These are phyloP conservation scores for Xylaria grammica DNA, from an alignment of 495 filamentous ascomycete species.

Conservation along the genomic window DNA sequence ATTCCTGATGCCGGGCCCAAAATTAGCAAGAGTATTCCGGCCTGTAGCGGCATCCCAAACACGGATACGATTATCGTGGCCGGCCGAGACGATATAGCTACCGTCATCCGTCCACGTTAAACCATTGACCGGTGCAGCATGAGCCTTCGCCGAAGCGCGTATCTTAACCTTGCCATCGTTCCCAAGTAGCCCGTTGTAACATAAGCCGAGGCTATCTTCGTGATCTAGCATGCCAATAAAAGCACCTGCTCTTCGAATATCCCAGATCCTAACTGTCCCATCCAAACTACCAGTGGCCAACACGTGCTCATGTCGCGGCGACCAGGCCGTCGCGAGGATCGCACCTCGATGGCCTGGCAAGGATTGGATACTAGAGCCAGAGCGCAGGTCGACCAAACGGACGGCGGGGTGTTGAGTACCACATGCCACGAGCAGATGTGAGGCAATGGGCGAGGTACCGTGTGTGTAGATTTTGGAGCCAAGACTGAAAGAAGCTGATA, in stretches of 20 bases:
- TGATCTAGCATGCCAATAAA: slow-evolving; percentile 78
- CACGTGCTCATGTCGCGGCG: slow-evolving; percentile 75
- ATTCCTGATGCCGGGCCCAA: slow-evolving; percentile 79
- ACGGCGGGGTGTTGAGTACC: slow-evolving; percentile 81
- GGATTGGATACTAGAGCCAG: slow-evolving; percentile 76
- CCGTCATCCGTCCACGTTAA: slow-evolving; percentile 83
- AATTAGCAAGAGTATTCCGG: slow-evolving; percentile 81
- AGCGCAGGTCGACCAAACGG: slow-evolving; percentile 80
- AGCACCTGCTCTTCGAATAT: slow-evolving; percentile 74
- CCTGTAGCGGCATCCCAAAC: slow-evolving; percentile 83
- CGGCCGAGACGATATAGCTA: slow-evolving; percentile 72
- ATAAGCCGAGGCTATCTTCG: slow-evolving; percentile 73
- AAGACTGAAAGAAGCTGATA: slow-evolving; percentile 72
- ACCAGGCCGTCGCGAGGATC: slow-evolving; percentile 78
- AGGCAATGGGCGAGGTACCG: slow-evolving; percentile 71
- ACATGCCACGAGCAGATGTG: slow-evolving; percentile 78
- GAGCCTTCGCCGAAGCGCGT: slow-evolving; percentile 64
- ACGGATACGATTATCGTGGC: slow-evolving; percentile 79
- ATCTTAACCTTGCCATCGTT: slow-evolving; percentile 38
- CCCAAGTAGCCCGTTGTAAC: slow-evolving; percentile 36
- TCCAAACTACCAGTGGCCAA: slow-evolving; percentile 79
- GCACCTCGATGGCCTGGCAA: slow-evolving; percentile 73
- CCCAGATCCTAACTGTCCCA: slow-evolving; percentile 82
- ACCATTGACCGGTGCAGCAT: slow-evolving; percentile 79
- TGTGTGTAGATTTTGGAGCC: slow-evolving; percentile 76